Evolutionary conservation across 805 yeast genomes (phyloP), one percentile per base, ranked within the genome.

Genomic region (Starmerella apicola): DNA sequence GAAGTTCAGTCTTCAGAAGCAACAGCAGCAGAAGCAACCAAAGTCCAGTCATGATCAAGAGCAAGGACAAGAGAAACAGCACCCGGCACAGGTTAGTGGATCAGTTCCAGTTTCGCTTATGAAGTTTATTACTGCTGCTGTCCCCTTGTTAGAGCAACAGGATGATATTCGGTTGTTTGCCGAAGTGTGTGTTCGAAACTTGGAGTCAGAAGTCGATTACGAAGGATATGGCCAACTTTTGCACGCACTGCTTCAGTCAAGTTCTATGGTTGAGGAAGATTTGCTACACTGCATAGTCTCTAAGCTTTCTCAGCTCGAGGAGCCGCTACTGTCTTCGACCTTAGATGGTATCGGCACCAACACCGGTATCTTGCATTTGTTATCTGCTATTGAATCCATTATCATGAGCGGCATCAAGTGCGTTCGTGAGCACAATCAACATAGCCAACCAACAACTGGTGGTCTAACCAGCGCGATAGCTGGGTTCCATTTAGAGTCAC

Each of bases 401-500:
- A 8, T 41, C 12, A 17, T 37, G 2, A 30, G 41, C 3, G 48
- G 42, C 2, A 6, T 39, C 5, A 30, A 33, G 10, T 20, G 20
- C 20, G 35, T 37, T 10, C 26, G 37, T 18, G 25, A 21, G 15
- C 21, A 23, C 13, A 9, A 17, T 13, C 37, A 34, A 8, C 23
- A 16, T 4, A 34, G 9, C 19, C 22, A 19, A 19, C 18, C 23
- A 13, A 6, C 31, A 15, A 24, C 34, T 1, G 41, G 46, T 12
- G 43, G 48, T 8, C 15, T 42, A 8, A 32, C 47, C 15, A 21
- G 41, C 17, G 39, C 42, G 13, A 22, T 46, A 10, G 36, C 45
- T 10, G 45, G 50, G 10, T 80, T 81, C 53, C 80, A 71, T 44
- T 70, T 75, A 12, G 93, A 81, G 44, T 65, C 81, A 0, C 80